Evolutionary conservation across 164 flowering plant genomes (phyloP), one percentile per base, ranked within the genome.

Genomic region (Piper betle): DNA sequence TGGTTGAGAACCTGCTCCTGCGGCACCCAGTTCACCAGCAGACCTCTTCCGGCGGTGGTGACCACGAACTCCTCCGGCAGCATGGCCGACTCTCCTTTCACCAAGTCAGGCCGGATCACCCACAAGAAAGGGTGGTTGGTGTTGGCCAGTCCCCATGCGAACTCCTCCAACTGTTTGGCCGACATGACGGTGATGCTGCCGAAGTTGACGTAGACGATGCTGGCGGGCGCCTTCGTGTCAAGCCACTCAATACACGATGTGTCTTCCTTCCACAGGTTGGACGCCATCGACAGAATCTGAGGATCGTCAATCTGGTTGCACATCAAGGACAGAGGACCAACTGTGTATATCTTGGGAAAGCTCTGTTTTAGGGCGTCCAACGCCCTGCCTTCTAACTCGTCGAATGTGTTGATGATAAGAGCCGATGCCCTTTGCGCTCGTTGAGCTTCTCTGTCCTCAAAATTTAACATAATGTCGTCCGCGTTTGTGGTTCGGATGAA

Each of bases 301-400:
- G n/a, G 17, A 4, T 64, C 55, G 5, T 20, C 54, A 15, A 56
- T 8, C 9, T 64, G 61, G 16, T 57, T 33, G n/a, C 42, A 42
- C 6, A 64, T 60, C 4, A 52, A 10, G 1, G 39, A 2, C 4
- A 79, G 65, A 2, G 80, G 80, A 13, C 79, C 80, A 1, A 76
- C 33, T 7, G 78, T 54, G 66, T 25, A 64, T 5, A 61, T 4
- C 9, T 11, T 5, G 5, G 69, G 63, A 19, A 62, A 25, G 11
- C 40, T 63, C 9, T 53, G 1, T 18, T 39, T 37, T n/a, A 66
- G 42, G 9, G 71, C 68, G 4, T 70, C 60, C 16, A 73, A 39
- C 7, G 55, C 71, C 2, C 56, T 55, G 43, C 33, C 33, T 25
- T 73, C 72, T 9, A 68, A 19, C n/a, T 53, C 70, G 15, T 65